Base-by-base conservation (phyloP, 306 rosid species). In the Cicer chorassanicum region DNA sequence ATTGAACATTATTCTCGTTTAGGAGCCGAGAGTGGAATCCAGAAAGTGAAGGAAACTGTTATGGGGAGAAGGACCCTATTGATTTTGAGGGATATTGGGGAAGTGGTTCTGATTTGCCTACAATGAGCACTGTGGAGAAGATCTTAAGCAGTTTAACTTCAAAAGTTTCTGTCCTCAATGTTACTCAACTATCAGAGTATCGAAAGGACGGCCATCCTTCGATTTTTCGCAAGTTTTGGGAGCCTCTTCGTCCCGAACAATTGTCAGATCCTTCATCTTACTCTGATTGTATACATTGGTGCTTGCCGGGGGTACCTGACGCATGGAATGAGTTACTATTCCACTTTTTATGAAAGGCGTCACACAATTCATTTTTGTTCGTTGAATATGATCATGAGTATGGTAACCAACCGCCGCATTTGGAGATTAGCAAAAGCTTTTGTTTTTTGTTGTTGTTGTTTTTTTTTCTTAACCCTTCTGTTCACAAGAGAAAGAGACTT, bases 241-340 rank as follows among this genome's bases (percentile, higher is more conserved):
- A 94, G 86, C 64, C 91, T 1, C 76, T 90, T 75, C 85, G 78
- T 2, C 93, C 96, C 0, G 91, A 90, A 50, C 96, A 89, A 21
- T 63, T 92, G 83, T 84, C 92, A 0, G 89, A 94, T 61, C 99
- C 99, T 53, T 13, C 93, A 0, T 85, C 90, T 69, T 94, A 90
- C 84, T 94, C 99, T 10, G 99, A 94, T 80, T 94, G 99, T 88
- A 92, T 92, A 21, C 99, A 94, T 67, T 94, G 99, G 99, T 94
- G 99, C 78, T 82, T 92, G 80, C 99, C 99, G 1, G 99, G 97
- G 29, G 90, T 94, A 9, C 96, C 97, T 57, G 99, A 94, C 80
- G 91, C 87, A 1, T 94, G 99, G 99, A 94, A 94, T 55, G 97
- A 94, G 86, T 81, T 94, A 57, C 80, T 94, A 4, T 90, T 92